phyloP scores from a whole-genome alignment of 768 basidiomycete species.

The Auricularia sp. region DNA sequence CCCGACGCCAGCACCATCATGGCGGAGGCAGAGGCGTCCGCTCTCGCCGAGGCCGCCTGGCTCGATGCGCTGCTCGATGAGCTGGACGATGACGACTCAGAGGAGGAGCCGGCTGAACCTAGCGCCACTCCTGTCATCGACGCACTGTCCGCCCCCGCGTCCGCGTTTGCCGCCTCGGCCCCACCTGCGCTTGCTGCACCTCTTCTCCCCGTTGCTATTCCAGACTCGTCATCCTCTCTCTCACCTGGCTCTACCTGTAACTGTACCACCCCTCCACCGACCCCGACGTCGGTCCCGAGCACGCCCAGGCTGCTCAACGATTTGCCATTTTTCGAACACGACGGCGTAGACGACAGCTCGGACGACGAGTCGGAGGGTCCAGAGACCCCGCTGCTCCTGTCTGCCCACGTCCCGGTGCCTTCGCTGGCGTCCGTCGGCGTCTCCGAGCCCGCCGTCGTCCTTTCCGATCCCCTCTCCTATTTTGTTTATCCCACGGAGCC shows the following conservation, averaged over 20 bases:
- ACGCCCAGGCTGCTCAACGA: conserved; percentile 42
- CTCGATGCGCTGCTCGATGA: conserved; percentile 70
- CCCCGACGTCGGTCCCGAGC: background rate
- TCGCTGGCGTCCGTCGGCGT: conserved; percentile 2
- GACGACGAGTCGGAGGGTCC: conserved; percentile 51
- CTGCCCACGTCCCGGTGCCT: background rate
- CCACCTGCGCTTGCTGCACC: too few species aligned
- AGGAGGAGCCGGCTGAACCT: background rate
- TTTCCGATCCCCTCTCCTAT: conserved; percentile 2
- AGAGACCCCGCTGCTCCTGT: conserved; percentile 32
- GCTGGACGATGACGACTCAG: conserved; percentile 50
- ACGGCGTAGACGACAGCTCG: conserved; percentile 37
- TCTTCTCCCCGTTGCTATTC: background rate
- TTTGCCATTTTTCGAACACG: conserved; percentile 60
- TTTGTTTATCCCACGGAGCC: conserved; percentile 2
- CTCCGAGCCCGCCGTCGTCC: background rate
- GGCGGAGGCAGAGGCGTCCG: conserved; percentile 24
- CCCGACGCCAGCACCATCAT: conserved; percentile 27
- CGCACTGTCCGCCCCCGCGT: background rate
- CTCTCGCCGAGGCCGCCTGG: conserved; percentile 63
- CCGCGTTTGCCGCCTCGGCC: background rate
- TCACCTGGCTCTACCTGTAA: background rate
- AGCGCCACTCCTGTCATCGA: conserved; percentile 3
- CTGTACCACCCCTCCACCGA: background rate
- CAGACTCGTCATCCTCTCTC: background rate